Evolutionary conservation across 1,284 basidiomycete genomes (phyloP), one percentile per base, ranked within the genome.

Genomic region (Pisolithus thermaeus): DNA sequence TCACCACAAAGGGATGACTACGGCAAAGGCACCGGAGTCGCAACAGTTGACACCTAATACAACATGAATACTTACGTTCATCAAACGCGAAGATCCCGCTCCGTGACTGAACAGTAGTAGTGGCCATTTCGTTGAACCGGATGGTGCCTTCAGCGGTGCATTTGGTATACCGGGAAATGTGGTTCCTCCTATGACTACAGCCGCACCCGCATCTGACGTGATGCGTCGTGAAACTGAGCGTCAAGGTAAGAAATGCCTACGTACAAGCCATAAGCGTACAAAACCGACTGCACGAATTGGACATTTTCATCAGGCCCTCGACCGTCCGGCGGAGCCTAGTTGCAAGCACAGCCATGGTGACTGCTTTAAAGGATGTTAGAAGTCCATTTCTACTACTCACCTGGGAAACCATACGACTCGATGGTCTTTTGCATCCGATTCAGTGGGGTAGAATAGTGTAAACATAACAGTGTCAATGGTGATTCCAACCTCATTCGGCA

Each of bases 61-160:
- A 38, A 44, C 18, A 18, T 4, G 4, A 25, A 9, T 25, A 39
- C 60, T 37, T 27, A 66, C 67, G 61, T 74, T 73, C 66, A 71
- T 72, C 42, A 68, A 58, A 23, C 64, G 67, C 44, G 67, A 67
- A 54, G 69, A 70, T n/a, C 70, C 70, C 7, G 66, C 67, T 16
- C 72, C 71, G 51, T 74, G 71, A 43, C 66, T 69, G 56, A 72
- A 74, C 42, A 73, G 56, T 55, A 74, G 58, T 25, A 74, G 46
- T 2, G 67, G 68, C 68, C 68, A 71, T 50, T 67, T 63, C 22
- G 55, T 47, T 7, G 38, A 39, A 49, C 56, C 30, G 1, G 60
- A 52, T 18, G 62, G 62, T 9, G 39, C 43, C 7, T 58, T 61
- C 35, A 73, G 54, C 4, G 62, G 62, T 1, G 69, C 70, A 42